Conservation (phyloP, 2,329 filamentous ascomycete species). For the Proliferodiscus dingleyae region DNA sequence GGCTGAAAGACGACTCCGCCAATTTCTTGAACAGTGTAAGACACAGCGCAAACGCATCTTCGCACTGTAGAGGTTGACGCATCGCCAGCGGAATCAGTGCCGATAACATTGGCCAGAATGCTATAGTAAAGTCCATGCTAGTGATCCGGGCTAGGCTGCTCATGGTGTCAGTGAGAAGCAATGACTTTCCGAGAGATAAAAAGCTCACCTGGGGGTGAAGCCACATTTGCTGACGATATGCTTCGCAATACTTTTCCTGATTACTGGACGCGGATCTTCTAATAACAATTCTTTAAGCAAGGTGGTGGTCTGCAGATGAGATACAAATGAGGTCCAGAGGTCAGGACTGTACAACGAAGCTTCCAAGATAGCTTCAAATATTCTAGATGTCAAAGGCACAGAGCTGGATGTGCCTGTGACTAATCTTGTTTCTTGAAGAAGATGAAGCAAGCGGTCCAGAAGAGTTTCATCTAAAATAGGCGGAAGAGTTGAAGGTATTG, state of each 20-base stretch:
- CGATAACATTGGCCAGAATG: slow-evolving; percentile 42
- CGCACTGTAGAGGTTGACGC: slow-evolving; percentile 23
- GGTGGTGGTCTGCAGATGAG: slow-evolving; percentile 32
- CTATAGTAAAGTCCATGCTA: slow-evolving; percentile 37
- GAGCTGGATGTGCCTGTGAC: slow-evolving; percentile 22
- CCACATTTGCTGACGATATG: slow-evolving; percentile 29
- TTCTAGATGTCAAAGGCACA: slow-evolving; percentile 36
- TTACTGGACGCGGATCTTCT: slow-evolving; percentile 34
- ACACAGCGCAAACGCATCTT: slow-evolving; percentile 36
- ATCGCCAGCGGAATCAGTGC: slow-evolving; percentile 24
- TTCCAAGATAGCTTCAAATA: slow-evolving; percentile 45
- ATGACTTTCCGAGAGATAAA: background rate
- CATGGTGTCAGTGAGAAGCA: slow-evolving; percentile 2
- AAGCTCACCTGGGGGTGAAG: slow-evolving; percentile 25
- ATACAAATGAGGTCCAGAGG: slow-evolving; percentile 41
- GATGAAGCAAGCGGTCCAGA: slow-evolving; percentile 29
- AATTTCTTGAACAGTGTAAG: slow-evolving; percentile 38
- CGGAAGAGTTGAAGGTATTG: slow-evolving; percentile 30
- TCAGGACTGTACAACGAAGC: slow-evolving; percentile 40
- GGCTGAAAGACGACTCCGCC: slow-evolving; percentile 27
- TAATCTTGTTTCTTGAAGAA: slow-evolving; percentile 25
- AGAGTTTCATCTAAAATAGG: slow-evolving; percentile 32
- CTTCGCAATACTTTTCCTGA: slow-evolving; percentile 30
- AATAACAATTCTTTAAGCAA: slow-evolving; percentile 40
- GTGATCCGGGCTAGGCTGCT: slow-evolving; percentile 28